Evolutionary conservation across 2,329 filamentous ascomycete genomes (phyloP).

Genomic region (Aspergillus versicolor): DNA sequence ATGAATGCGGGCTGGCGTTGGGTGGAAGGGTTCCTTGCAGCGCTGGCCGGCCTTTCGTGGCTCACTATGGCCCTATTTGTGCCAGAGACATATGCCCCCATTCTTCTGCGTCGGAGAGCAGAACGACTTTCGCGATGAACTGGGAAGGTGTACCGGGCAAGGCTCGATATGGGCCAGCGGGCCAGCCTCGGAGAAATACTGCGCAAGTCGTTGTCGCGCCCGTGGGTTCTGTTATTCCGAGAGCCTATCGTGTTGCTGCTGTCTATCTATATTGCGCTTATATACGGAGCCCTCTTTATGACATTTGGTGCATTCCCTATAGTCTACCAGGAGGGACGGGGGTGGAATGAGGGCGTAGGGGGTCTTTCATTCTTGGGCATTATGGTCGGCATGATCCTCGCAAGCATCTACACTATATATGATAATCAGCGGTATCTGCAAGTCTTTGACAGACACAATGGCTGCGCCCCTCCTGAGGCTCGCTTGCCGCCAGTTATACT

Average conservation of each 20-base stretch:
- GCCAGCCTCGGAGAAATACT: conserved; percentile 37
- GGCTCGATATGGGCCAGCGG: conserved; percentile 30
- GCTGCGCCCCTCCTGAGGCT: conserved; percentile 62
- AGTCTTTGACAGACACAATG: conserved; percentile 48
- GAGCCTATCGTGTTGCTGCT: conserved; percentile 54
- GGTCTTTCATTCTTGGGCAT: conserved; percentile 53
- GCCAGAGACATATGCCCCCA: conserved; percentile 48
- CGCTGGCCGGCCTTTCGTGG: conserved; percentile 63
- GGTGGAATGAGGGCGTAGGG: conserved; percentile 49
- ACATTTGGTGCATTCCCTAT: conserved; percentile 54
- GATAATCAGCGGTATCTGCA: conserved; percentile 43
- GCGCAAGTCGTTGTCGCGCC: conserved; percentile 49
- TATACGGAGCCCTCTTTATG: conserved; percentile 55
- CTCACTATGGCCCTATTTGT: conserved; percentile 30
- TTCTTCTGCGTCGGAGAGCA: conserved; percentile 53
- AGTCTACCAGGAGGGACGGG: conserved; percentile 46
- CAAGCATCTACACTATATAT: conserved; percentile 40
- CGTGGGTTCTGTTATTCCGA: conserved; percentile 48
- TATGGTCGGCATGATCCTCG: conserved; percentile 43
- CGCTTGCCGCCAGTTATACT: conserved; percentile 52
- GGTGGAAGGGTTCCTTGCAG: conserved; percentile 63
- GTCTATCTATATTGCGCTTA: conserved; percentile 52
- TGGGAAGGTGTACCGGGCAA: conserved; percentile 49
- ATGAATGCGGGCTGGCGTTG: conserved; percentile 67
- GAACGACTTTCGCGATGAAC: conserved; percentile 48